Percentiles rank a stretch among this genome's conserved stretches.
Evolutionary conservation across 2,329 filamentous ascomycete genomes (phyloP).

Genomic region (Onygenales sp.): DNA sequence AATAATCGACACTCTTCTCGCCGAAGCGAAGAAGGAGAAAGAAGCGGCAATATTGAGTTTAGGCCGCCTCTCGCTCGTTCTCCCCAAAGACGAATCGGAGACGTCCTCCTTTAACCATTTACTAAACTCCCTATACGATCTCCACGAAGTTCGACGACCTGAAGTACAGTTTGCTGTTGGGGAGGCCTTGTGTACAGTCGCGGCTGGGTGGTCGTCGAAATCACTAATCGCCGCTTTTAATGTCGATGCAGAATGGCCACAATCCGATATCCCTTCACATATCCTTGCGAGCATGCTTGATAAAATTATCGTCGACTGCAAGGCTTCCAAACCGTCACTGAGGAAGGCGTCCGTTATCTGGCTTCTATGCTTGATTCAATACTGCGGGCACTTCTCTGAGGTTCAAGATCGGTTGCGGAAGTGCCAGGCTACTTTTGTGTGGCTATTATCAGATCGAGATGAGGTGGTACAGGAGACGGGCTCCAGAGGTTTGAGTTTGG

Average conservation of each 20-base stretch:
- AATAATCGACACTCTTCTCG: constrained; percentile 54
- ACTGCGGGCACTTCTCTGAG: constrained; percentile 68
- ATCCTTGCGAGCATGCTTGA: constrained; percentile 52
- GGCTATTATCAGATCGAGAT: constrained; percentile 76
- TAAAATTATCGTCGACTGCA: constrained; percentile 67
- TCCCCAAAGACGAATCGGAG: constrained; percentile 22
- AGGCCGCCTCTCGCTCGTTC: constrained; percentile 60
- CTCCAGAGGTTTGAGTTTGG: constrained; percentile 78
- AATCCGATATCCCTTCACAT: constrained; percentile 25
- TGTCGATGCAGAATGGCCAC: constrained; percentile 48
- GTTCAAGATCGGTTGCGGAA: constrained; percentile 66
- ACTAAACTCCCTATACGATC: constrained; percentile 57
- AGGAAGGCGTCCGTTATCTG: constrained; percentile 91
- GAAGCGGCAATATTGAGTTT: constrained; percentile 74
- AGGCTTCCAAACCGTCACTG: constrained; percentile 76
- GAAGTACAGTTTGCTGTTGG: constrained; percentile 88
- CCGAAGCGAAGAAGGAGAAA: constrained; percentile 66
- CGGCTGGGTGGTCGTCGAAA: constrained; percentile 74
- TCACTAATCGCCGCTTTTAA: constrained; percentile 67
- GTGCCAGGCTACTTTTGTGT: constrained; percentile 79
- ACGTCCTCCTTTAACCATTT: constrained; percentile 39
- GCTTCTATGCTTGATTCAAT: constrained; percentile 84
- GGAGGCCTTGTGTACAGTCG: constrained; percentile 70
- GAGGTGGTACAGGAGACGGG: constrained; percentile 94
- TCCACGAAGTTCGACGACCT: constrained; percentile 76